These are phyloP conservation scores for Fusarium temperatum DNA, from an alignment of 2,329 filamentous ascomycete genomes.

Conservation along the genomic window DNA sequence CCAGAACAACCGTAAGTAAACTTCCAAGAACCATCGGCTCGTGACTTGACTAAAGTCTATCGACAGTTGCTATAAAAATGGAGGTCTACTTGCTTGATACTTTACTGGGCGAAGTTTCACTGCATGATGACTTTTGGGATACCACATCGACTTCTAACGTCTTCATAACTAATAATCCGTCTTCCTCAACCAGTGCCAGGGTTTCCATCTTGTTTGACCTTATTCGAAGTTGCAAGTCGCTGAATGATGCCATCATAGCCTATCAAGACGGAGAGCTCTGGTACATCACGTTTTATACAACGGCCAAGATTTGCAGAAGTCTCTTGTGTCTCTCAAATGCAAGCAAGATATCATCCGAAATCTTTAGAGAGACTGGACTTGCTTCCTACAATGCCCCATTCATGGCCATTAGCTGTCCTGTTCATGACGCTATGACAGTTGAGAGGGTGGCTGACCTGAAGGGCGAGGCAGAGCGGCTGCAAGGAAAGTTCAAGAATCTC, in stretches of 20 bases:
- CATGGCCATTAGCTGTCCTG: not conserved
- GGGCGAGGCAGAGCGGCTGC: not conserved
- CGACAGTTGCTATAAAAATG: not conserved
- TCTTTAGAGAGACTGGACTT: not conserved
- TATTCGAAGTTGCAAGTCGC: not conserved
- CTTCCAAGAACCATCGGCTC: rapidly evolving
- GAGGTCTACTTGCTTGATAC: constrained; percentile 7
- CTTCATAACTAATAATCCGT: not conserved
- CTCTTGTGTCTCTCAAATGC: constrained; percentile 9
- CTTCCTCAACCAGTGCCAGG: not conserved
- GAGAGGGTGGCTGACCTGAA: not conserved
- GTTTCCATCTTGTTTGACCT: not conserved
- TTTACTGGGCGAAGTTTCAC: not conserved
- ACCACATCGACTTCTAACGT: not conserved
- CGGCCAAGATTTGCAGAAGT: constrained; percentile 10
- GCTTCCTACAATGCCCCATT: not conserved
- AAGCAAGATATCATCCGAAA: not conserved
- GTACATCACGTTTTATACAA: constrained; percentile 16
- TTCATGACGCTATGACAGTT: not conserved
- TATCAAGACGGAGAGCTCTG: not conserved
- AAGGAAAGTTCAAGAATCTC: not conserved
- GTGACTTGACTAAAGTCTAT: no score
- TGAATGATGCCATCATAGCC: not conserved
- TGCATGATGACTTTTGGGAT: constrained; percentile 18
- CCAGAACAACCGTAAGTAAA: not conserved